phyloP scores from a whole-genome alignment of 495 filamentous ascomycete genomes.

The Hypomontagnella submonticulosa region DNA sequence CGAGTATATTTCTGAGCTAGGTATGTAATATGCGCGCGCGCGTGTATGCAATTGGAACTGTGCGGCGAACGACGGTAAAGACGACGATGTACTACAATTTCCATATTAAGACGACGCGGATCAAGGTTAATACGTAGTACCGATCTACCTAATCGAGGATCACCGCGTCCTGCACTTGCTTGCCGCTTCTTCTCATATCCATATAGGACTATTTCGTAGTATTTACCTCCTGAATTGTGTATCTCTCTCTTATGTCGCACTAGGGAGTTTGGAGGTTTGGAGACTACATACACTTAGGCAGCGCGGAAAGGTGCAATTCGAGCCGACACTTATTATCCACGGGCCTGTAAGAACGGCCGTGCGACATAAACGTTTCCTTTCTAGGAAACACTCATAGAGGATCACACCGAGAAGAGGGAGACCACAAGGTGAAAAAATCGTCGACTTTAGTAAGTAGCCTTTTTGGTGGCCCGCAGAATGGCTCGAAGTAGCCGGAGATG shows the following conservation, averaged over 20 bases:
- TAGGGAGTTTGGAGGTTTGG: no score
- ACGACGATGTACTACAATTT: conserved; percentile 9
- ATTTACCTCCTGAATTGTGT: no score
- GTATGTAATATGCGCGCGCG: conserved; percentile 38
- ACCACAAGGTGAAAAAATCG: conserved; percentile 3
- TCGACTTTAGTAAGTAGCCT: background rate
- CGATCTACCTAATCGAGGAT: conserved; percentile 10
- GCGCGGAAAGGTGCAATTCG: no score
- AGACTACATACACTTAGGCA: no score
- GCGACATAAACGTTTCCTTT: background rate
- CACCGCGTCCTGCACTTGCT: background rate
- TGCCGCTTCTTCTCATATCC: background rate
- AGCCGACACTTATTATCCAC: no score
- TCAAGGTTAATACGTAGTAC: conserved; percentile 2
- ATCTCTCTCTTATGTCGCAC: no score
- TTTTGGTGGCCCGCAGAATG: conserved; percentile 1
- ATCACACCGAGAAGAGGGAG: conserved; percentile 1
- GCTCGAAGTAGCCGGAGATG: conserved; percentile 17
- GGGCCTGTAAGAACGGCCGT: no score
- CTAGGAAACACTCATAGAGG: background rate
- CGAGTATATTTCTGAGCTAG: conserved; percentile 10
- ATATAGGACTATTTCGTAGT: conserved; percentile 1
- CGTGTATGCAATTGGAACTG: conserved; percentile 27
- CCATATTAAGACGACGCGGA: conserved; percentile 2
- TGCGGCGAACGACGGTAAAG: conserved; percentile 26